These are phyloP conservation scores for Amphichorda felina DNA, from an alignment of 2,329 filamentous ascomycete genomes.

Conservation along the genomic window DNA sequence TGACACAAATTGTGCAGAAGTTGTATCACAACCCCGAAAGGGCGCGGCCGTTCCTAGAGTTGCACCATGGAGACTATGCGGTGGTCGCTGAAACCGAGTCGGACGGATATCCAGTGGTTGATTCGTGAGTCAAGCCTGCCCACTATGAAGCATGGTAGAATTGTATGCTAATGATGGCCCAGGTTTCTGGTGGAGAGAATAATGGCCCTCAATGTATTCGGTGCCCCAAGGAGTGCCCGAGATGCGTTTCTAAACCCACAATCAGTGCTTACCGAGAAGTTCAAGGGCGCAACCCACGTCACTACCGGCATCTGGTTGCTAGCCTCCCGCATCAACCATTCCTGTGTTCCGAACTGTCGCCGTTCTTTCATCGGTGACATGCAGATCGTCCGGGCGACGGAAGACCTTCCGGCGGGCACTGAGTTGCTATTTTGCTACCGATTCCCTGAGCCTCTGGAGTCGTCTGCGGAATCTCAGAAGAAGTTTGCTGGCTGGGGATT, in stretches of 20 bases:
- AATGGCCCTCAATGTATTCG: neutral
- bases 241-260: constrained; percentile 26
- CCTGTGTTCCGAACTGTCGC: constrained; percentile 31
- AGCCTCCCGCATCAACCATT: constrained; percentile 40
- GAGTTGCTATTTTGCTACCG: constrained; percentile 33
- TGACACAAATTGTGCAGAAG: constrained; percentile 29
- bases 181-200: neutral
- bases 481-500: constrained; percentile 25
- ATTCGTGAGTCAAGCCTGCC: constrained; percentile 36
- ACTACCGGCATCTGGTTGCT: constrained; percentile 37
- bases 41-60: constrained; percentile 17
- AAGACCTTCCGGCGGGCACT: constrained; percentile 25
- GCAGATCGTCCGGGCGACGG: constrained; percentile 33
- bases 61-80: constrained; percentile 27
- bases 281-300: constrained; percentile 14
- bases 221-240: constrained; percentile 7
- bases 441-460: constrained; percentile 6
- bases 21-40: constrained; percentile 26
- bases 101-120: constrained; percentile 28
- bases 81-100: constrained; percentile 10
- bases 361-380: constrained; percentile 43
- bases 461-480: constrained; percentile 17
- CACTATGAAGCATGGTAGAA: constrained; percentile 15
- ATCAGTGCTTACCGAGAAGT: constrained; percentile 7
- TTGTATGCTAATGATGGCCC: neutral